Evolutionary conservation across 768 basidiomycete species (phyloP), one percentile per base, ranked within the genome.

Genomic region (Pisolithus marmoratus): DNA sequence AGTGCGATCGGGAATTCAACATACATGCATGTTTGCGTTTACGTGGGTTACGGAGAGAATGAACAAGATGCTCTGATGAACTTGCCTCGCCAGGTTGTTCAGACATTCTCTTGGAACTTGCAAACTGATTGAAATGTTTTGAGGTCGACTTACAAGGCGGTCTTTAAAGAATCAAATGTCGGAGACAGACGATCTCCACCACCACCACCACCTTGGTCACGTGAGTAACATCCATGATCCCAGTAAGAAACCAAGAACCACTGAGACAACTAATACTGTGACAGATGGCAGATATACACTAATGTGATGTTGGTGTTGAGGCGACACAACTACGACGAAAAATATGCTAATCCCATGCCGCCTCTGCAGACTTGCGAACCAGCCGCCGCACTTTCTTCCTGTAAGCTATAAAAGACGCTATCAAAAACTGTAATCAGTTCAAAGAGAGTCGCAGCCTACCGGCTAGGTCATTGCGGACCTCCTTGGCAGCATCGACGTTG

Each of bases 351-450:
- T 92, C 89, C 59, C 78, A 90, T 2, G 84, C 87, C 63, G 94
- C 94, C 65, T 98, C 95, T 11, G 94, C 94, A 60, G 87, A 88
- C 70, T 77, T 77, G 54, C 94, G 80, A 44, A 82, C 95, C 57
- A 98, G 70, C 56, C 90, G 81, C 60, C 94, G 85, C 50, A 99
- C 94, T 72, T 93, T 95, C 87, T 96, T 97, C 82, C 80, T 89
- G 72, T 98, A 99, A 2, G 66, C 92, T 89, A 59, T 31, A 64
- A 37, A 6, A 63, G 37, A 67, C 53, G 52, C 62, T 54, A 23
- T 43, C 12, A 46, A 23, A 11, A 36, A 8, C n/a, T 48, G 69
- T 2, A 44, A 24, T 12, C 8, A 12, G 20, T n/a, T 24, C 19
- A 24, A 22, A 24, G 7, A 51, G 4, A 49, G 19, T 40, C 37